These are phyloP conservation scores for Barnettozyma botsteinii DNA, from an alignment of 805 yeast genomes.

Conservation along the genomic window DNA sequence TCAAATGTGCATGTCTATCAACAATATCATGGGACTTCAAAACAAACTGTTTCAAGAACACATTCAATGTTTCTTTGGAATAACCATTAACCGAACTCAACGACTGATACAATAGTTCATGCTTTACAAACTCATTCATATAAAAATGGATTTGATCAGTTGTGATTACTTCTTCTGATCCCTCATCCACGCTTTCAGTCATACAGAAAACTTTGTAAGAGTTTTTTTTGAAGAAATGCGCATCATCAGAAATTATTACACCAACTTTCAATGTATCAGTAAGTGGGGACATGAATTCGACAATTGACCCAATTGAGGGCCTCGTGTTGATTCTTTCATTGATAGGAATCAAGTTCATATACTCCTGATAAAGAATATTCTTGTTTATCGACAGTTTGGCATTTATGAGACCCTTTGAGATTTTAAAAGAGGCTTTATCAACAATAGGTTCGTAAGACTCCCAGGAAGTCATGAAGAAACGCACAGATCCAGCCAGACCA, in stretches of 20 bases:
- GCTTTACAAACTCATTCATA: slow-evolving; percentile 3
- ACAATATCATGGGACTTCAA: slow-evolving; percentile 1
- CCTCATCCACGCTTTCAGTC: background rate
- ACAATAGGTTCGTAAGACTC: background rate
- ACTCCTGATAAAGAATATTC: background rate
- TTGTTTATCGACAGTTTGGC: background rate
- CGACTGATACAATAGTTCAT: slow-evolving; percentile 6
- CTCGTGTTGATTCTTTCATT: slow-evolving; percentile 3
- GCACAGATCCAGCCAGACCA: no score
- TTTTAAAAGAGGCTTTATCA: background rate
- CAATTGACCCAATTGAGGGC: slow-evolving; percentile 10
- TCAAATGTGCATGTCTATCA: slow-evolving; percentile 1
- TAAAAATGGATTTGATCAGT: slow-evolving; percentile 6
- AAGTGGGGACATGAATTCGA: slow-evolving; percentile 3
- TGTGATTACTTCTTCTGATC: slow-evolving; percentile 1
- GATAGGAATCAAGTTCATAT: slow-evolving; percentile 1
- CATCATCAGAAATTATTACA: slow-evolving; percentile 8
- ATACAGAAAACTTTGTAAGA: slow-evolving; percentile 6
- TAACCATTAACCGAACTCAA: background rate
- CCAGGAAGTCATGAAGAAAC: no score
- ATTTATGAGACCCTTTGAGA: background rate
- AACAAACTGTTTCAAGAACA: slow-evolving; percentile 5
- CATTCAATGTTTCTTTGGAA: background rate
- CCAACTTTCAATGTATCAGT: slow-evolving; percentile 4
- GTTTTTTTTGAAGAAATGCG: slow-evolving; percentile 8